Conservation (phyloP, 2,329 filamentous ascomycete species). For the Ophidiomyces ophidiicola region DNA sequence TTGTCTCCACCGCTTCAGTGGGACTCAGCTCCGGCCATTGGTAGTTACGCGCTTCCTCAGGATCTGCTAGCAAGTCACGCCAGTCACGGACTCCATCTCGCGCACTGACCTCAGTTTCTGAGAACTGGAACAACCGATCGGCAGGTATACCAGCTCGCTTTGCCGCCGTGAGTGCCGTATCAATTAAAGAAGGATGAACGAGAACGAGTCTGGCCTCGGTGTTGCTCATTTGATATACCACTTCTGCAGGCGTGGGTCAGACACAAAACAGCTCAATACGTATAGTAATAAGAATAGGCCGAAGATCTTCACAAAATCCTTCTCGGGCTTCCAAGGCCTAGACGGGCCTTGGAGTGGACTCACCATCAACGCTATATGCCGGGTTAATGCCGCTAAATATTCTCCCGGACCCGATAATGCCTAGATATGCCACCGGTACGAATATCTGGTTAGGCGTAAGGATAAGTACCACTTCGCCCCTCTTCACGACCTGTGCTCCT, state of each 20-base stretch:
- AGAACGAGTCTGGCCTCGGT: conserved; percentile 41
- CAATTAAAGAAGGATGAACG: conserved; percentile 38
- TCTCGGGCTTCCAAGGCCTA: background rate
- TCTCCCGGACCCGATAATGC: conserved; percentile 41
- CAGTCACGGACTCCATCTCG: conserved; percentile 19
- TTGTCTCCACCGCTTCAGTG: conserved; percentile 20
- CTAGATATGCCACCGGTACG: conserved; percentile 44
- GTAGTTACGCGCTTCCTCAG: background rate
- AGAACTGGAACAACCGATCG: conserved; percentile 19
- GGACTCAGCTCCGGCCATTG: conserved; percentile 7
- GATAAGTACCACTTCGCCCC: conserved; percentile 43
- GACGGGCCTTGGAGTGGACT: background rate
- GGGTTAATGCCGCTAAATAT: conserved; percentile 47
- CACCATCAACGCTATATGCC: conserved; percentile 33
- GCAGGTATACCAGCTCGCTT: conserved; percentile 17
- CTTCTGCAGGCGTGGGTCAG: conserved; percentile 28
- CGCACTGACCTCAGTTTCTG: conserved; percentile 12
- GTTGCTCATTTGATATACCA: conserved; percentile 41
- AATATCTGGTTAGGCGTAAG: conserved; percentile 46
- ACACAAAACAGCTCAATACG: background rate
- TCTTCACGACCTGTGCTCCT: conserved; percentile 27
- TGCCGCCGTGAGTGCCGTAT: conserved; percentile 30
- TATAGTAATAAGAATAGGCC: too few species aligned
- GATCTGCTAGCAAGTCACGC: conserved; percentile 10
- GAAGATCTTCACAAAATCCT: background rate